A percentile compares a stretch with the other conserved stretches of the same genome.
These are phyloP conservation scores for Citrus cavaleriei DNA, from an alignment of 345 rosid genomes.

Conservation along the genomic window DNA sequence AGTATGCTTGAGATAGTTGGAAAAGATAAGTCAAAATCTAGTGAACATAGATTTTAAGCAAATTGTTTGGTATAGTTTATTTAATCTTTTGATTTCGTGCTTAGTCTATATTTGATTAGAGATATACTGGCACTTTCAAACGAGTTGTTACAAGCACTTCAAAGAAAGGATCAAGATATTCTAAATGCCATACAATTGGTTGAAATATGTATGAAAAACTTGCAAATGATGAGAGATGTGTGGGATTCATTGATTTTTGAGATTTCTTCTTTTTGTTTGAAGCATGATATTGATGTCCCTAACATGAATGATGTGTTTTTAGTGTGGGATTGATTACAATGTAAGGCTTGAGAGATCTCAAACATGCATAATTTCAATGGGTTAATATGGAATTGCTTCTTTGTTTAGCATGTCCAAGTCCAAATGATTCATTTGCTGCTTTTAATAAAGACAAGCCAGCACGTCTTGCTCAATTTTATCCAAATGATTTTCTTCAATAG, in stretches of 20 bases:
- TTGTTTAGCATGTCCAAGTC: too few relatives aligned
- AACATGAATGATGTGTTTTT: background rate
- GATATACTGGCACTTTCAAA: background rate
- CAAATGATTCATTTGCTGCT: too few relatives aligned
- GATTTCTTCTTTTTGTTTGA: background rate
- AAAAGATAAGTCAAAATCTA: background rate
- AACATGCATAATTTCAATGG: too few relatives aligned
- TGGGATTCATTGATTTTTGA: background rate
- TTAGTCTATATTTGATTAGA: slow-evolving; percentile 2
- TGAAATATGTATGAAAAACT: background rate
- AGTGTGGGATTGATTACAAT: too few relatives aligned
- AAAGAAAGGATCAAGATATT: too few relatives aligned
- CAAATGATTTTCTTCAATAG: too few relatives aligned
- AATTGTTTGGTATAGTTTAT: background rate
- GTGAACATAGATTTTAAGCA: background rate
- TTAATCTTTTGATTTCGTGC: slow-evolving; percentile 1
- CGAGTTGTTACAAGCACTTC: too few relatives aligned
- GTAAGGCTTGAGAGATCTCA: too few relatives aligned
- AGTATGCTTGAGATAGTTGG: background rate
- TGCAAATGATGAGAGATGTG: background rate
- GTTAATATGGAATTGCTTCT: too few relatives aligned
- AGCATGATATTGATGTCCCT: background rate
- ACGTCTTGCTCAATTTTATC: too few relatives aligned
- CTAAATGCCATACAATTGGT: too few relatives aligned
- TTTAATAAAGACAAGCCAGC: too few relatives aligned